Evolutionary conservation across 306 rosid species (phyloP).

Genomic region (Delonix regia): DNA sequence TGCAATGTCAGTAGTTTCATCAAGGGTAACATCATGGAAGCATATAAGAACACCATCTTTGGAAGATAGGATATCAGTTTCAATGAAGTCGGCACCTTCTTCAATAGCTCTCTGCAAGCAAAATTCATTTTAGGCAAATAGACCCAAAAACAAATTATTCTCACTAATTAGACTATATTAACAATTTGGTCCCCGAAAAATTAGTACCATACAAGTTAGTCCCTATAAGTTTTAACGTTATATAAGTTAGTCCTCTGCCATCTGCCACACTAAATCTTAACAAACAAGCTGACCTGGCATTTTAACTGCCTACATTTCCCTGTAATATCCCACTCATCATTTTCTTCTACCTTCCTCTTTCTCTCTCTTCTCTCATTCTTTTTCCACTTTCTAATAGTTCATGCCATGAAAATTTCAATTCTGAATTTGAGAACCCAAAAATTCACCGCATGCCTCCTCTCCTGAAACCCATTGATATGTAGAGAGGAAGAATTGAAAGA

Average conservation of each 20-base stretch:
- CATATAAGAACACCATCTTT: slow-evolving; percentile 87
- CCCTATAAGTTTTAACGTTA: background rate
- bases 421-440: no score
- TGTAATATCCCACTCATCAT: no score
- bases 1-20: slow-evolving; percentile 69
- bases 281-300: no score
- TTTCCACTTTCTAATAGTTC: no score
- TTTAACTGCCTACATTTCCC: no score
- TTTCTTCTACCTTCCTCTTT: no score
- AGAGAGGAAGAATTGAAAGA: no score
- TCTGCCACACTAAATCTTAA: background rate
- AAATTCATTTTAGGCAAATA: slow-evolving; percentile 29
- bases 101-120: slow-evolving; percentile 85
- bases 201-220: background rate
- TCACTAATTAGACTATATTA: slow-evolving; percentile 5
- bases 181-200: background rate
- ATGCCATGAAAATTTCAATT: no score
- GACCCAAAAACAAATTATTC: slow-evolving; percentile 5
- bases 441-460: no score
- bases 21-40: slow-evolving; percentile 85
- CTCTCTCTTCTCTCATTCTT: no score
- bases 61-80: slow-evolving; percentile 83
- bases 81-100: slow-evolving; percentile 98
- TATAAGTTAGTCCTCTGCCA: no score
- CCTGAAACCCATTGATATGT: no score